Evolutionary conservation across 352 stramenopile species (phyloP), one percentile per base, ranked within the genome.

Genomic region (Phytophthora chlamydospora): DNA sequence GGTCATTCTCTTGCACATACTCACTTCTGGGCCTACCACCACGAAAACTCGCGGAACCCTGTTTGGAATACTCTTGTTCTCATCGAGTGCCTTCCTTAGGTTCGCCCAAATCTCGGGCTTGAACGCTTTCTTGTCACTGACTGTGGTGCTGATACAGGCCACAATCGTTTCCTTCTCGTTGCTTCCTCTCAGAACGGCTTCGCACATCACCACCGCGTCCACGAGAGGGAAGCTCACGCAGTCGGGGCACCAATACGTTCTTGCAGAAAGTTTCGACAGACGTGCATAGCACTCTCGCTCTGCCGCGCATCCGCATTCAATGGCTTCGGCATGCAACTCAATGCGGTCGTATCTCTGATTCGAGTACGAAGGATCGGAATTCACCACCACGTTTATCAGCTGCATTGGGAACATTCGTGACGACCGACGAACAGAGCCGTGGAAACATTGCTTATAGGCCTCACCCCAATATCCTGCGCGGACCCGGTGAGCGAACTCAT

Each of bases 301-400:
- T 10, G 36, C 59, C 1, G 2, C 41, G 11, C 54, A 60, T 16
- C 41, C 29, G 17, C 35, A 68, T 54, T 51, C 39, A 55, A 58
- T 19, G 45, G 24, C 5, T 56, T 32, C 38, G n/a, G 39, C 33
- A 33, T 27, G 38, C 27, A 74, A 21, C 41, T 68, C 39, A 29
- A 74, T 51, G 21, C 54, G 42, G 34, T 74, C 61, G 31, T 74
- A 74, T 61, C 29, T 64, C 36, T 72, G 58, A 29, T 65, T 72
- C 35, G 58, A 68, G 16, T 41, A 65, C 34, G 58, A 56, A 10
- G 58, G 51, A 24, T 68, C 52, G 10, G 48, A 68, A 16, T 65
- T 65, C 9, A 72, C 36, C 11, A 65, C 49, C 33, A 65, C 57
- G 27, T 72, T 66, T 24, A 68, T 13, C 55, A 74, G 52, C 24